A percentile compares a stretch with the other conserved stretches of the same genome.
Conservation (phyloP, 2,329 filamentous ascomycete genomes). For the Cercospora sesami region DNA sequence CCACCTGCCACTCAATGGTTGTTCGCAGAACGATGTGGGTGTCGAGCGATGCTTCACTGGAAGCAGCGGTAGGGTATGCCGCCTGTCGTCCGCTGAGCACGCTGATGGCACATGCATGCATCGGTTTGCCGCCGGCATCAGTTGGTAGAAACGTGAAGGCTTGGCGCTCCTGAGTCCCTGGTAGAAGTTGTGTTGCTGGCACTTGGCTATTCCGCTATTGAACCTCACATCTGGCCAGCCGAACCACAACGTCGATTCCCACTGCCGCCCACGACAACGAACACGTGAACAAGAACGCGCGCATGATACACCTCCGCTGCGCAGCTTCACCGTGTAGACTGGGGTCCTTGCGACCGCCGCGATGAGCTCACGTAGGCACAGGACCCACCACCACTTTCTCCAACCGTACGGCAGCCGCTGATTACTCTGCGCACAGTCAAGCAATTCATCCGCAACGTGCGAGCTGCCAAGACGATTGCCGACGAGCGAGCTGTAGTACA, state of each 20-base stretch:
- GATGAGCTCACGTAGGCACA: conserved; percentile 17
- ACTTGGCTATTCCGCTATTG: conserved; percentile 6
- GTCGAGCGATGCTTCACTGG: background rate
- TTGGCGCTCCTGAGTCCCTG: background rate
- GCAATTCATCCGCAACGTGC: conserved; percentile 99
- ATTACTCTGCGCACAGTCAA: conserved; percentile 66
- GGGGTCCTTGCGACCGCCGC: conserved; percentile 16
- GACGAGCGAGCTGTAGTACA: conserved; percentile 98
- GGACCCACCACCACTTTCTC: background rate
- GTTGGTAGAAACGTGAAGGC: background rate
- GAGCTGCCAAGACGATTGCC: conserved; percentile 96
- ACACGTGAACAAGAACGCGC: background rate
- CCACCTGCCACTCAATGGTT: background rate
- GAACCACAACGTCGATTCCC: background rate
- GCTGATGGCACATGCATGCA: background rate
- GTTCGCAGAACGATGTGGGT: background rate
- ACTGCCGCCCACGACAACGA: background rate
- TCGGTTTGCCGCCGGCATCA: background rate
- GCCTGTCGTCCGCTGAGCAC: background rate
- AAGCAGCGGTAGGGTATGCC: background rate
- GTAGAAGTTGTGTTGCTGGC: conserved; percentile 1
- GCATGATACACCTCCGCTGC: background rate
- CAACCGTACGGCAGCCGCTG: background rate
- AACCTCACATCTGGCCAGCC: background rate
- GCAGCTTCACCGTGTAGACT: background rate